A percentile compares a stretch with the other conserved stretches of the same genome.
Conservation (phyloP, 352 stramenopile species). For the Phytophthora macrochlamydospora region DNA sequence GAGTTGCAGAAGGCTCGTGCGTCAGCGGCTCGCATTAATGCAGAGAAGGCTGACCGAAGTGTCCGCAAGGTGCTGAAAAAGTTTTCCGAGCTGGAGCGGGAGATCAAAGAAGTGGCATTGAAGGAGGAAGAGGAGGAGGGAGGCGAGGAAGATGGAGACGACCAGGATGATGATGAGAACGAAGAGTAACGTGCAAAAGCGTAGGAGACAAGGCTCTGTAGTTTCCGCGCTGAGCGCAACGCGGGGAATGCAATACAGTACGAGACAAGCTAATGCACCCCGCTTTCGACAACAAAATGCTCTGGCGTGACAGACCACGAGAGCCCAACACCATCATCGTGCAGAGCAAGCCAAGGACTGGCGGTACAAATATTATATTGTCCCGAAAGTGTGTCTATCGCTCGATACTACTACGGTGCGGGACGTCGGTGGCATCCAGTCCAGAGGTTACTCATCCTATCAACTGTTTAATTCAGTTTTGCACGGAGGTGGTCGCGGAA, state of each 20-base stretch:
- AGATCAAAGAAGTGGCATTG: conserved; percentile 65
- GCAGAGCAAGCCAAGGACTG: conserved; percentile 27
- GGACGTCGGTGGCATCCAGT: conserved; percentile 7
- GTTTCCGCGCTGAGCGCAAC: no score
- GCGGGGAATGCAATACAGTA: no score
- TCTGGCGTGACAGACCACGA: conserved; percentile 31
- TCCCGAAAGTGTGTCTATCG: conserved; percentile 12
- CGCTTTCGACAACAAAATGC: no score
- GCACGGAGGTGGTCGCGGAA: conserved; percentile 56
- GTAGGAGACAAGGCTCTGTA: no score
- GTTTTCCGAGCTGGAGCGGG: conserved; percentile 70
- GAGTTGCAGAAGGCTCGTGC: conserved; percentile 62
- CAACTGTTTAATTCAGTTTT: conserved; percentile 39
- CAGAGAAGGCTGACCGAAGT: conserved; percentile 72
- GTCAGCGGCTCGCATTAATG: conserved; percentile 59
- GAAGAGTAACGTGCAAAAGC: not conserved
- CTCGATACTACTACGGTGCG: conserved; percentile 23
- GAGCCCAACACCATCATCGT: conserved; percentile 28
- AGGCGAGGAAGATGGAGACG: conserved; percentile 30
- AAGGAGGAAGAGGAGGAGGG: conserved; percentile 50
- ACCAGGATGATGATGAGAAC: conserved; percentile 28
- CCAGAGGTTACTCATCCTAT: conserved; percentile 8
- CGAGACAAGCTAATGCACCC: no score
- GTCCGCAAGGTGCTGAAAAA: conserved; percentile 74
- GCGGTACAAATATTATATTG: conserved; percentile 34